These are phyloP conservation scores for Neurospora sp. DNA, from an alignment of 2,329 filamentous ascomycete genomes.

Conservation along the genomic window DNA sequence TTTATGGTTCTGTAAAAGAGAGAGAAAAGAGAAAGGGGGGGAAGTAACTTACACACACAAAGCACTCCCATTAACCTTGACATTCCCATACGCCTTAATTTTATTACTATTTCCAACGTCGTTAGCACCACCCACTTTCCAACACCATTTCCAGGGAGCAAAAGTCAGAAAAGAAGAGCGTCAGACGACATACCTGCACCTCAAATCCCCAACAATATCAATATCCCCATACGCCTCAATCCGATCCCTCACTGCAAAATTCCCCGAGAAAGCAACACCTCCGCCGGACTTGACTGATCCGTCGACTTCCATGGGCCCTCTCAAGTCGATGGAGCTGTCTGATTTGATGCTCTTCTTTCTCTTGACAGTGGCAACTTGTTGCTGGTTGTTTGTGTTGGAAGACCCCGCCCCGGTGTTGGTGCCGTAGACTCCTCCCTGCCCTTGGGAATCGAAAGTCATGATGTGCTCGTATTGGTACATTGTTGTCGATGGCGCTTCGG, in stretches of 20 bases:
- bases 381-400: slow-evolving; percentile 3
- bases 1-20: neutral
- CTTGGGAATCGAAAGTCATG: slow-evolving; percentile 18
- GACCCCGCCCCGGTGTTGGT: slow-evolving; percentile 4
- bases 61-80: slow-evolving; percentile 30
- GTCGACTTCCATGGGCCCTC: slow-evolving; percentile 36
- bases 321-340: slow-evolving; percentile 30
- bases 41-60: slow-evolving; percentile 25
- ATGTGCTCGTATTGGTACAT: slow-evolving; percentile 20
- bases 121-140: neutral
- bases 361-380: slow-evolving; percentile 14
- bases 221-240: slow-evolving; percentile 38
- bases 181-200: slow-evolving; percentile 28
- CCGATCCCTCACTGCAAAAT: slow-evolving; percentile 33
- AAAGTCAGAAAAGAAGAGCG: neutral
- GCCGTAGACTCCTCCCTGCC: slow-evolving; percentile 4
- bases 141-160: neutral
- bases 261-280: slow-evolving; percentile 33
- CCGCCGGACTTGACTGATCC: slow-evolving; percentile 37
- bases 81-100: slow-evolving; percentile 38
- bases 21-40: neutral
- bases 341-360: slow-evolving; percentile 32
- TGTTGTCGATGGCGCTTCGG: neutral
- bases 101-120: slow-evolving; percentile 24
- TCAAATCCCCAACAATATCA: slow-evolving; percentile 31